phyloP scores from a whole-genome alignment of 2,329 filamentous ascomycete genomes.

The Microcera coccophila region DNA sequence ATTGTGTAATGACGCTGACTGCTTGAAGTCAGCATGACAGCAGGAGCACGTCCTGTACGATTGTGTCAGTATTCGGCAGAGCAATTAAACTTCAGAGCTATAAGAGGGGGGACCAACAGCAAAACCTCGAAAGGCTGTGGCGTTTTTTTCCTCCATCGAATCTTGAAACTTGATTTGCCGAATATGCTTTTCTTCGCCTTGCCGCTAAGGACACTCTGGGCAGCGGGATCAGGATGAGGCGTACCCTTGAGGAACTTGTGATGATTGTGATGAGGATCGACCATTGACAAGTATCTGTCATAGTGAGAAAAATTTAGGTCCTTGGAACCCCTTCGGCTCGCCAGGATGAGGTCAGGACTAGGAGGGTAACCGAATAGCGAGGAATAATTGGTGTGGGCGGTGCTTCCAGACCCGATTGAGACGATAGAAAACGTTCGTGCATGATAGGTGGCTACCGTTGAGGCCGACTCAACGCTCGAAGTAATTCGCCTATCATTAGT shows the following conservation, averaged over 20 bases:
- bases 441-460: slow-evolving; percentile 38
- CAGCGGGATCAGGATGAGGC: slow-evolving; percentile 27
- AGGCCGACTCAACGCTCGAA: slow-evolving; percentile 41
- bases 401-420: slow-evolving; percentile 40
- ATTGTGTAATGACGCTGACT: slow-evolving; percentile 41
- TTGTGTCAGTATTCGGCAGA: slow-evolving; percentile 13
- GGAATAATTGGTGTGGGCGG: slow-evolving; percentile 41
- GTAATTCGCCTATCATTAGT: slow-evolving; percentile 34
- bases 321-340: slow-evolving; percentile 30
- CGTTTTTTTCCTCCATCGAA: slow-evolving; percentile 41
- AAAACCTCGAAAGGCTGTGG: slow-evolving; percentile 28
- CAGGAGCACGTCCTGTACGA: slow-evolving; percentile 50
- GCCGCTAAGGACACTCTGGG: slow-evolving; percentile 43
- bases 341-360: slow-evolving; percentile 23
- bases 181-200: slow-evolving; percentile 44
- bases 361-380: slow-evolving; percentile 35
- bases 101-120: slow-evolving; percentile 26
- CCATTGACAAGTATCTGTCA: slow-evolving; percentile 47
- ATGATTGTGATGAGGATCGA: slow-evolving; percentile 42
- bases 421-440: slow-evolving; percentile 44
- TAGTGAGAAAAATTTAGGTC: slow-evolving; percentile 48
- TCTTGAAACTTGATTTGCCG: slow-evolving; percentile 42
- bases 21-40: slow-evolving; percentile 52
- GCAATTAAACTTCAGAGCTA: slow-evolving; percentile 3
- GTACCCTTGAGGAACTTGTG: slow-evolving; percentile 38